Evolutionary conservation across 2,329 filamentous ascomycete species (phyloP).

Genomic region (Fusarium chuoi): DNA sequence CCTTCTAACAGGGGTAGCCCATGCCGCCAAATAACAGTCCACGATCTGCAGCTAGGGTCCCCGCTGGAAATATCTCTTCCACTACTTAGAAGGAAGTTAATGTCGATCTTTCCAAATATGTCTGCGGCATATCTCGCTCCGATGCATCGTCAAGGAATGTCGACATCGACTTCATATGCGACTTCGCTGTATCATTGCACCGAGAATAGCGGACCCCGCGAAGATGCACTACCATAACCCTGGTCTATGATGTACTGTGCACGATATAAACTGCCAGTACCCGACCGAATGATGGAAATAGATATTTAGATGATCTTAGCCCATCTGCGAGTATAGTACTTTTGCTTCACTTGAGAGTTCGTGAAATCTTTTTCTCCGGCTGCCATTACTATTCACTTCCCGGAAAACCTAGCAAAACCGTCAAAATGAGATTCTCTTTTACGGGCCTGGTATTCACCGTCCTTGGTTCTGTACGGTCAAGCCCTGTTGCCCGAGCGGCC

Average conservation of each 20-base stretch:
- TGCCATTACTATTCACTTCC: neutral
- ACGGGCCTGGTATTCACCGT: rapidly evolving
- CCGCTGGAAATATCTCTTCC: neutral
- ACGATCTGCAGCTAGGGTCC: neutral
- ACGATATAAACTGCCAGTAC: neutral
- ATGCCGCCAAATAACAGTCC: neutral
- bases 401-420: rapidly evolving
- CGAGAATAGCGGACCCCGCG: neutral
- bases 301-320: neutral
- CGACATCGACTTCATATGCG: neutral
- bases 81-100: neutral
- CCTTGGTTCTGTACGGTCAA: neutral
- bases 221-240: neutral
- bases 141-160: neutral
- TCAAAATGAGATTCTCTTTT: neutral
- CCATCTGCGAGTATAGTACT: neutral
- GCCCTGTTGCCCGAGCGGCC: neutral
- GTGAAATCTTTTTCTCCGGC: too few relatives aligned
- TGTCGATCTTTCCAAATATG: neutral
- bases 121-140: neutral
- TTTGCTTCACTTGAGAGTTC: neutral
- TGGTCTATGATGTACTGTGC: too few relatives aligned
- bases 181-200: constrained; percentile 13
- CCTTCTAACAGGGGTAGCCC: neutral
- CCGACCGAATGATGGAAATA: neutral